Evolutionary conservation across 257 asterid genomes (phyloP), one percentile per base, ranked within the genome.

Genomic region (Datura wrightii): DNA sequence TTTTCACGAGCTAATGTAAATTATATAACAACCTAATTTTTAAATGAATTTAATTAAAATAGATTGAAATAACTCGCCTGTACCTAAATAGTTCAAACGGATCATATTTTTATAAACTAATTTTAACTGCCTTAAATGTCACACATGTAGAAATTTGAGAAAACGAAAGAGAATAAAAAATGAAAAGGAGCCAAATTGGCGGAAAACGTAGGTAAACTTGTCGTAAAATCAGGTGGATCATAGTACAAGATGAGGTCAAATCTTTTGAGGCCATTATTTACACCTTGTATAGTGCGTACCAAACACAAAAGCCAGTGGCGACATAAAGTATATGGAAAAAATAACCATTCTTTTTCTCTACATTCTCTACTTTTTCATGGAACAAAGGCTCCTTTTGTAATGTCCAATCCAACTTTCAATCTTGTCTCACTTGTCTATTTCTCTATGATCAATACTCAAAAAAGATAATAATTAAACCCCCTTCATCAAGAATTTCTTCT

Each of bases 201-300:
- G 24, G 4, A 69, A 15, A 36, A 8, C 3, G 24, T 8, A 15
- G 6, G 6, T 4, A 15, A 39, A 19, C 50, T 37, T 67, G 13
- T 6, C 50, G 18, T 54, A 54, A 63, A 63, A 48, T 14, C 1
- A 48, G 8, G 60, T 46, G 42, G 41, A 19, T 74, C 24, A 46
- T 74, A 46, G 55, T 34, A 74, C 13, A 74, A 48, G 42, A 48
- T 46, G 80, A 74, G 60, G 8, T 74, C 80, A 74, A 74, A 74
- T 48, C 59, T 31, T 74, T 74, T 19, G 13, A 48, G 41, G 59
- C 19, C 13, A 74, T 46, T 24, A 48, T 74, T 48, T 74, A 48
- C 24, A 53, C 42, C 37, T 74, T 48, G 60, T 48, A 74, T 24
- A 3, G 42, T 48, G 42, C 44, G 11, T 24, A 74, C 81, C 60